Evolutionary conservation across 768 basidiomycete genomes (phyloP).

Genomic region (Termitomyces sp.): DNA sequence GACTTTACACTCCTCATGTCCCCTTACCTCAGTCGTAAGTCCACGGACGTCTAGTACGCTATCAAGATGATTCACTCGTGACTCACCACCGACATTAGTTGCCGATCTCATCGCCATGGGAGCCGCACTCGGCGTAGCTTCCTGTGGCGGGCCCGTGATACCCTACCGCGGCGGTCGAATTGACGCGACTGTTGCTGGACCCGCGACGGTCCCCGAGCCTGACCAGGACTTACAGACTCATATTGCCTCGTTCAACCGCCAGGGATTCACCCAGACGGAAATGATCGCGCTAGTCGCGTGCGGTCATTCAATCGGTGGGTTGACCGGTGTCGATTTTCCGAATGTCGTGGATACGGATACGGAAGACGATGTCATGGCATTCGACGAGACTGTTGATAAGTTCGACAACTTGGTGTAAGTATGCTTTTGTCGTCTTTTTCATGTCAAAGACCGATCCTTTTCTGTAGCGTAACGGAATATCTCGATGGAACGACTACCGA

Average conservation of each 20-base stretch:
- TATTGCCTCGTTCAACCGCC: conserved; percentile 21
- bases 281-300: conserved; percentile 32
- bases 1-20: too few relatives aligned
- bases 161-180: conserved; percentile 28
- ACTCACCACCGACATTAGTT: conserved; percentile 9
- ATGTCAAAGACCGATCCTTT: too few relatives aligned
- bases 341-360: conserved; percentile 7
- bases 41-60: too few relatives aligned
- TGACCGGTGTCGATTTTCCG: conserved; percentile 25
- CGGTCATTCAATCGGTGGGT: conserved; percentile 30
- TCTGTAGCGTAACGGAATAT: too few relatives aligned
- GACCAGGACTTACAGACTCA: conserved; percentile 20
- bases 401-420: conserved; percentile 4
- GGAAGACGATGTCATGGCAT: neutral
- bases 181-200: conserved; percentile 26
- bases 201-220: conserved; percentile 27
- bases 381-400: neutral
- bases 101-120: conserved; percentile 29
- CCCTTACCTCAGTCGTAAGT: too few relatives aligned
- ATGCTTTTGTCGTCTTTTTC: neutral
- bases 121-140: conserved; percentile 20
- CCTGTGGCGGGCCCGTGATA: conserved; percentile 30
- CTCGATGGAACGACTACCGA: too few relatives aligned
- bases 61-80: too few relatives aligned
- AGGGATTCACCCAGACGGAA: conserved; percentile 25